These are phyloP conservation scores for Fusarium sublunatum DNA, from an alignment of 2,329 filamentous ascomycete species.

Conservation along the genomic window DNA sequence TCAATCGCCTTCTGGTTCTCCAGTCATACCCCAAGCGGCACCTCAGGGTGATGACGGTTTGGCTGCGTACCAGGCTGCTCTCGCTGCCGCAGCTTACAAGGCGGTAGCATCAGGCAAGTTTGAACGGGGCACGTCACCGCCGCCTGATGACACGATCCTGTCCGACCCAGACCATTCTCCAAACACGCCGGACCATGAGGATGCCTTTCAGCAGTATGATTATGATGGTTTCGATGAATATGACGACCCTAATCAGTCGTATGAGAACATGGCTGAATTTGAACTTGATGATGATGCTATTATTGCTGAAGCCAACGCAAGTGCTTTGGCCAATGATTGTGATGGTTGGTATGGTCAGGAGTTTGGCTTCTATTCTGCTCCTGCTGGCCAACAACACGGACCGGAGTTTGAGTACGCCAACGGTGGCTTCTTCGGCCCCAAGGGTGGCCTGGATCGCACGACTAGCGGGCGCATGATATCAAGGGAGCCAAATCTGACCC, in stretches of 20 bases:
- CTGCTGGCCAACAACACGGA: conserved; percentile 57
- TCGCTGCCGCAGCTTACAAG: conserved; percentile 83
- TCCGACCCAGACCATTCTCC: conserved; percentile 28
- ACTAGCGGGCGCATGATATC: conserved; percentile 80
- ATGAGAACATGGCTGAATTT: conserved; percentile 74
- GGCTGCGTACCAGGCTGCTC: conserved; percentile 82
- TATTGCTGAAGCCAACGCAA: conserved; percentile 94
- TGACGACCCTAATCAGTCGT: conserved; percentile 61
- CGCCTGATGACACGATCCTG: conserved; percentile 42
- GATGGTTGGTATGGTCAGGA: conserved; percentile 97
- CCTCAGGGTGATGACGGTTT: conserved; percentile 44
- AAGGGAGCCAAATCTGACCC: conserved; percentile 90
- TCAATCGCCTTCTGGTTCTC: conserved; percentile 18
- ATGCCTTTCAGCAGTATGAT: conserved; percentile 54
- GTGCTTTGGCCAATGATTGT: conserved; percentile 89
- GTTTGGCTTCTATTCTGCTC: conserved; percentile 91
- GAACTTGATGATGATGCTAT: conserved; percentile 87
- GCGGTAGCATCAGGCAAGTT: conserved; percentile 83
- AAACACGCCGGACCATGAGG: conserved; percentile 18
- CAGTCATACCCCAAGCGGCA: conserved; percentile 18
- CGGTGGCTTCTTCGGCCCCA: conserved; percentile 89
- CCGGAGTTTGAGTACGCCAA: conserved; percentile 72
- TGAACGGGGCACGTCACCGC: conserved; percentile 65
- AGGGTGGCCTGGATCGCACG: conserved; percentile 72
- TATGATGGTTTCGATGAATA: conserved; percentile 54